Evolutionary conservation across 192 early-diverging fungal genomes (phyloP).

Genomic region (Pilobolus umbonatus): DNA sequence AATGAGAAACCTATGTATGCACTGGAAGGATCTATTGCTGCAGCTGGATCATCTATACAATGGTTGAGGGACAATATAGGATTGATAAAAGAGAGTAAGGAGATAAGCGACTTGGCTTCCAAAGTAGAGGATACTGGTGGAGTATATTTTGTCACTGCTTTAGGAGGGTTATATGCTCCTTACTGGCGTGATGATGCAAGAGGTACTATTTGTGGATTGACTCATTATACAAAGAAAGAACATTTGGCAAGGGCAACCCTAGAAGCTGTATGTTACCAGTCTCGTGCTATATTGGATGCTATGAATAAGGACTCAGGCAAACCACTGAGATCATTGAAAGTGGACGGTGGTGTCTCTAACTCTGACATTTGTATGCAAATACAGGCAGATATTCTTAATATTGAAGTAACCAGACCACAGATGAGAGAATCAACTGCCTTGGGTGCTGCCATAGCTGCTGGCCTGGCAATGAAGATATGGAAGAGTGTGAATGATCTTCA

Average conservation of each 20-base stretch:
- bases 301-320: slow-evolving; percentile 78
- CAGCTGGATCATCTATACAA: slow-evolving; percentile 85
- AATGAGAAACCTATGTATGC: slow-evolving; percentile 71
- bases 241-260: slow-evolving; percentile 87
- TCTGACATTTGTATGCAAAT: slow-evolving; percentile 91
- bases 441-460: slow-evolving; percentile 89
- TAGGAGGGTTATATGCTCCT: slow-evolving; percentile 90
- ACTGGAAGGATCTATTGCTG: slow-evolving; percentile 88
- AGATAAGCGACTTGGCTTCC: slow-evolving; percentile 71
- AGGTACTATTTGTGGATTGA: slow-evolving; percentile 81
- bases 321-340: slow-evolving; percentile 69
- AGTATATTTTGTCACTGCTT: slow-evolving; percentile 95
- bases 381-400: slow-evolving; percentile 78
- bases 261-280: slow-evolving; percentile 89
- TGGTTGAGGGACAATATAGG: slow-evolving; percentile 88
- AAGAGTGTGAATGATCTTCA: slow-evolving; percentile 47
- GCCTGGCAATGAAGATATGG: slow-evolving; percentile 68
- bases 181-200: slow-evolving; percentile 93
- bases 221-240: slow-evolving; percentile 78
- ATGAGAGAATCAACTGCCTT: slow-evolving; percentile 93
- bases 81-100: slow-evolving; percentile 61
- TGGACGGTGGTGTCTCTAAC: slow-evolving; percentile 94
- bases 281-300: slow-evolving; percentile 80
- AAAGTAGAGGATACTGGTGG: slow-evolving; percentile 72
- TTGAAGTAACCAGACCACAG: slow-evolving; percentile 73